These are phyloP conservation scores for Rosellinia necatrix DNA, from an alignment of 2,329 filamentous ascomycete genomes.

Conservation along the genomic window DNA sequence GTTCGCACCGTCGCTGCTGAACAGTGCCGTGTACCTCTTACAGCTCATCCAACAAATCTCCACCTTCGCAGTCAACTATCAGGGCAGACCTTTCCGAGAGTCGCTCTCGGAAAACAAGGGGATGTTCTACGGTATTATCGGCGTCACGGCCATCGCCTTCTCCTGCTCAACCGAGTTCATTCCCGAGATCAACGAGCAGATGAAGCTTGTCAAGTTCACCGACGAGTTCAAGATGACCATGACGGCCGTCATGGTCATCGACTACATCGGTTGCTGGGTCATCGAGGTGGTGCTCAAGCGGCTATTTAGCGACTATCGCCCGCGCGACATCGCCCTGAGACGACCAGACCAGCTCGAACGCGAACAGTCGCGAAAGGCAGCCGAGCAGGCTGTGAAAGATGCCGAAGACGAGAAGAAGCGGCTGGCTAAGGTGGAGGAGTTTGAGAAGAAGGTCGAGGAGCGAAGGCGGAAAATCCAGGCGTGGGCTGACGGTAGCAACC, in stretches of 20 bases:
- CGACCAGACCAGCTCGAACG: constrained; percentile 83
- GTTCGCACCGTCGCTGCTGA: constrained; percentile 90
- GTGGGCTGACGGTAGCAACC: constrained; percentile 48
- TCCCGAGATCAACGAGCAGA: constrained; percentile 90
- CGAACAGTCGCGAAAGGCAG: constrained; percentile 71
- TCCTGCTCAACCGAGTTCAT: constrained; percentile 93
- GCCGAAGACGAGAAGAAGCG: constrained; percentile 58
- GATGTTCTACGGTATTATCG: constrained; percentile 97
- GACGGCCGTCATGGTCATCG: constrained; percentile 81
- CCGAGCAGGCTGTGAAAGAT: constrained; percentile 55
- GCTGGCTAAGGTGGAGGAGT: constrained; percentile 60
- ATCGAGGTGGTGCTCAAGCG: constrained; percentile 87
- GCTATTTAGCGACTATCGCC: constrained; percentile 86
- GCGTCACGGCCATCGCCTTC: constrained; percentile 88
- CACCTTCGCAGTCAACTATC: constrained; percentile 99
- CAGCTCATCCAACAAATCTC: constrained; percentile 99
- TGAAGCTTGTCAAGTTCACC: constrained; percentile 89
- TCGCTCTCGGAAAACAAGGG: constrained; percentile 92
- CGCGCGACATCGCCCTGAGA: constrained; percentile 89
- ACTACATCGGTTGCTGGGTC: constrained; percentile 84
- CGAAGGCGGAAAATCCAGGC: constrained; percentile 53
- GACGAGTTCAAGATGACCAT: constrained; percentile 87
- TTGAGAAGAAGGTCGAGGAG: constrained; percentile 62
- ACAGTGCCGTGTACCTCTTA: constrained; percentile 94
- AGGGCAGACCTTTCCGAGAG: constrained; percentile 96